phyloP scores from a whole-genome alignment of 2,329 filamentous ascomycete genomes.

The Diaporthe eres region DNA sequence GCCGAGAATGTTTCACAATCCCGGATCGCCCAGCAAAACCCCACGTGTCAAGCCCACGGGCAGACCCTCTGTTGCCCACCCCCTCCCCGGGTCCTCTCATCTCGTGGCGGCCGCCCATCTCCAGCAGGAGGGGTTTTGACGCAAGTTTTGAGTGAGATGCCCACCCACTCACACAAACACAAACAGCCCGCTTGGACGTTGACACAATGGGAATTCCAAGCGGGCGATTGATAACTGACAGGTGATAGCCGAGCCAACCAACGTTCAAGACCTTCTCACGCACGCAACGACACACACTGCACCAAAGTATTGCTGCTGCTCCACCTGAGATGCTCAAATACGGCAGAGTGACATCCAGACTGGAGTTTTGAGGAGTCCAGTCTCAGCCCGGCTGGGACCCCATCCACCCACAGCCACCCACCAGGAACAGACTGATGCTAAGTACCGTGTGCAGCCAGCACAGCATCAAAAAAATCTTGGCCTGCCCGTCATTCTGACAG shows the following conservation, averaged over 20 bases:
- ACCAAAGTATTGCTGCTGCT: neutral
- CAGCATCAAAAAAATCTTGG: neutral
- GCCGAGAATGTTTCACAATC: conserved; percentile 25
- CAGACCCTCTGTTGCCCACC: neutral
- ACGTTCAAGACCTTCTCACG: neutral
- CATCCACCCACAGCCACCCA: neutral
- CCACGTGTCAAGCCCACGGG: conserved; percentile 25
- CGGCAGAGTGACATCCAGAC: conserved; percentile 1
- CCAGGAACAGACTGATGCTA: neutral
- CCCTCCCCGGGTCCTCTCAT: neutral
- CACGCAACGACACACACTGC: neutral
- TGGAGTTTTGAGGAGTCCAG: neutral
- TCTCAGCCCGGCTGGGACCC: conserved; percentile 10
- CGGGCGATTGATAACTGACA: neutral
- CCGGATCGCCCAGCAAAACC: conserved; percentile 12
- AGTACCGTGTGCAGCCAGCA: neutral
- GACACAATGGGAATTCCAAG: neutral
- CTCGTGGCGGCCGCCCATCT: neutral
- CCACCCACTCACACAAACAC: neutral
- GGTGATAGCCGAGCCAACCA: neutral
- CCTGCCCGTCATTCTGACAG: conserved; percentile 17
- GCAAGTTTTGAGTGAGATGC: neutral
- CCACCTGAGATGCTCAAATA: neutral
- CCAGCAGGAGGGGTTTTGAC: neutral
- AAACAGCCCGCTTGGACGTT: neutral